Base-by-base conservation (phyloP, 2,329 filamentous ascomycete genomes). In the Tricladium varicosporioides region DNA sequence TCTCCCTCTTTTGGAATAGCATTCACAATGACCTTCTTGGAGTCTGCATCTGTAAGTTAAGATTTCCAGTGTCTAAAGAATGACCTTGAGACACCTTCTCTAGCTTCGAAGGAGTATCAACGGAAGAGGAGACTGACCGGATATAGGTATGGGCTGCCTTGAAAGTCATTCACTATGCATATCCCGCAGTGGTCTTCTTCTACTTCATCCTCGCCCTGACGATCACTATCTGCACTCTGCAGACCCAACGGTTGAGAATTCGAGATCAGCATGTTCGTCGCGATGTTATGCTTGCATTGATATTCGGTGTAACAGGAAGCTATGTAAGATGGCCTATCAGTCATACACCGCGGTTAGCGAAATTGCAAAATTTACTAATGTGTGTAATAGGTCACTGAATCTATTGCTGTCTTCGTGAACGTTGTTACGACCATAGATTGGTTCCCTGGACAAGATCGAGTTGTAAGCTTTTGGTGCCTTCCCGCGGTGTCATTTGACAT, bases 131-230 rank as follows among this genome's bases (percentile, higher is more conserved):
- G 19, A 31, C 58, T 65, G 40, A 65, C 43, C 48, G 8, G 4
- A 33, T 14, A 9, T 31, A 67, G 65, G 46, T 65, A 15, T 53
- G 56, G 62, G 27, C 33, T 31, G 56, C 56, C 22, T 44, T 72
- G 47, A 60, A 61, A 51, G 32, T 58, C 60, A 56, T 87, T 46
- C 81, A 83, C 71, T 87, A 87, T 68, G 71, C 76, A 8, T 85
- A 82, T 62, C 84, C 86, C 10, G 74, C 79, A 9, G 57, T 76
- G 16, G 71, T 85, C 57, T 85, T 86, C 63, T 48, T 75, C 54
- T 87, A 82, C 71, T 88, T 85, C 68, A 69, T 80, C 51, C 60
- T 77, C 53, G 74, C 83, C 8, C 78, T 77, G 19, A 70, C 76
- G 31, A 63, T 83, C 51, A 79, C 80, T 3, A 72, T 80, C 40